Evolutionary conservation across 345 rosid species (phyloP), one percentile per base, ranked within the genome.

Genomic region (Atalantia buxifolia): DNA sequence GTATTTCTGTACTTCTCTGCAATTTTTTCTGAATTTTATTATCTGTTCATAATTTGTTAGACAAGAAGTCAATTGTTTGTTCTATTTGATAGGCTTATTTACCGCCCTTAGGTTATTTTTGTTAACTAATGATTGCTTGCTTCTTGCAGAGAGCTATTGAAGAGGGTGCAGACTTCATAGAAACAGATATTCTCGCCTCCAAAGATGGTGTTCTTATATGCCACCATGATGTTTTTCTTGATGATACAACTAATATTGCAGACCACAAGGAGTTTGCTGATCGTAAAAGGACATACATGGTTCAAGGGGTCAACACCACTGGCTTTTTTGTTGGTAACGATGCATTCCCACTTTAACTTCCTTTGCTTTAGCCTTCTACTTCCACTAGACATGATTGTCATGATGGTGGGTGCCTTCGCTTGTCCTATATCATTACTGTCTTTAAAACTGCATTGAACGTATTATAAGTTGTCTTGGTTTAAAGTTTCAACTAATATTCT

Each of bases 111-210:
- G 63, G 22, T 24, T 40, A 16, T 22, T 6, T 53, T 33, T 31
- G 2, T 31, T 4, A 4, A 14, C 61, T 5, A 36, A 74, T 57
- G 28, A 56, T 30, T 78, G 36, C 69, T 72, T 27, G 77, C 69
- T 75, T 48, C 76, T 86, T 86, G 77, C 84, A 96, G 98, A 96
- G 97, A 84, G 97, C 97, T 33, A 92, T 94, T 70, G 94, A 92
- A 82, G 99, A 96, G 74, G 98, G 97, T 69, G 83, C 99, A 78
- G 98, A 94, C 84, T 96, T 94, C 84, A 96, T 96, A 67, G 99
- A 96, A 87, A 78, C 97, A 19, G 97, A 96, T 86, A 88, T 94
- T 40, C 76, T 92, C 12, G 83, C 97, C 75, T 75, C 97, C 63
- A 96, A 90, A 85, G 98, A 94, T 68, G 97, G 97, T 78, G 85